These are phyloP conservation scores for Myriosclerotinia duriaeana DNA, from an alignment of 2,329 filamentous ascomycete species.

Conservation along the genomic window DNA sequence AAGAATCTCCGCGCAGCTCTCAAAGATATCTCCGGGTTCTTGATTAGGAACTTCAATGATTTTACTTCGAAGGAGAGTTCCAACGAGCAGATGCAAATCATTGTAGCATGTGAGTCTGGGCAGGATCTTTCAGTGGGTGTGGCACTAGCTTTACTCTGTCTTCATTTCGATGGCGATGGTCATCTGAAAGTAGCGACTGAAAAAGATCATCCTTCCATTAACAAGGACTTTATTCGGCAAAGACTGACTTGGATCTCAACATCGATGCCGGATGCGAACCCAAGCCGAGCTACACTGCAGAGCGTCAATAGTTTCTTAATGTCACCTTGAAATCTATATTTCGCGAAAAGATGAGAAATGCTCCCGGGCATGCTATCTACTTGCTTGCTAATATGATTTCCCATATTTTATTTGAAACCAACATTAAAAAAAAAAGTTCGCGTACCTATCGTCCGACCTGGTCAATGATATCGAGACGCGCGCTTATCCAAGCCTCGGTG, in stretches of 20 bases:
- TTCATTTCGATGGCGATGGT: slow-evolving; percentile 67
- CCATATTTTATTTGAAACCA: no score
- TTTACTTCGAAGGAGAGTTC: neutral
- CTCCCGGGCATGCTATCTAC: neutral
- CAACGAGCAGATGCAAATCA: slow-evolving; percentile 36
- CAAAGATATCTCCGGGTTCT: slow-evolving; percentile 41
- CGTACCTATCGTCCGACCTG: no score
- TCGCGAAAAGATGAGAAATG: neutral
- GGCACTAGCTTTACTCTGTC: slow-evolving; percentile 73
- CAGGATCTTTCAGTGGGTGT: slow-evolving; percentile 79
- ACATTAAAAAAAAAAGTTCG: no score
- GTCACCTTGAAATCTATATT: slow-evolving; percentile 40
- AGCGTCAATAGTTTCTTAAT: slow-evolving; percentile 91
- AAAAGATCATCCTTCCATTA: slow-evolving; percentile 45
- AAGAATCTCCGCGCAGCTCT: slow-evolving; percentile 77
- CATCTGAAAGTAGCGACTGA: slow-evolving; percentile 32
- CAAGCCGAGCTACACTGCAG: slow-evolving; percentile 80
- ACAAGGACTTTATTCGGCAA: slow-evolving; percentile 75
- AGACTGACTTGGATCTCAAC: slow-evolving; percentile 81
- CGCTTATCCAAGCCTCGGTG: no score
- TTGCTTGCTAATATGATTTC: neutral
- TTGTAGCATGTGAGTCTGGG: slow-evolving; percentile 73
- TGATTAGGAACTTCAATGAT: slow-evolving; percentile 30
- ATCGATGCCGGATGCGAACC: slow-evolving; percentile 75
- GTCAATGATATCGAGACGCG: no score